These are phyloP conservation scores for Rosa hybrid DNA, from an alignment of 331 rosid species.

Conservation along the genomic window DNA sequence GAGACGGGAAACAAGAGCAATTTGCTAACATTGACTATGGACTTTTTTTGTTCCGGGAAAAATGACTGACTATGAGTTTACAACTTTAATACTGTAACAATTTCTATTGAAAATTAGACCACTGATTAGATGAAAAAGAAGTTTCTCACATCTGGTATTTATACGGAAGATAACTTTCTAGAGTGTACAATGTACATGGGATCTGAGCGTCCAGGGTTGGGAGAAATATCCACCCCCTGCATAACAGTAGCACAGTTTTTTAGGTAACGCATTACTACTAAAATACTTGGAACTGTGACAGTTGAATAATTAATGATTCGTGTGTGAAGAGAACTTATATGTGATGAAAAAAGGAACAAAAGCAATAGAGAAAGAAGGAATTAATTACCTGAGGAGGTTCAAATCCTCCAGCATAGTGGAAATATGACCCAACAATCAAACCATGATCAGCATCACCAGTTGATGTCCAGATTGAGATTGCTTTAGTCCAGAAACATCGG, in stretches of 20 bases:
- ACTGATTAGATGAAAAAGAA: slow-evolving; percentile 14
- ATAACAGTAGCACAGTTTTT: slow-evolving; percentile 11
- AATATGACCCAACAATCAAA: slow-evolving; percentile 71
- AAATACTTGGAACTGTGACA: not conserved
- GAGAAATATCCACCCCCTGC: slow-evolving; percentile 75
- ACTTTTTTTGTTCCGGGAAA: not conserved
- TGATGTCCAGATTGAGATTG: slow-evolving; percentile 81
- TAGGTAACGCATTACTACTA: not conserved
- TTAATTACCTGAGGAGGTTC: slow-evolving; percentile 69
- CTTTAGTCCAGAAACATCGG: slow-evolving; percentile 74
- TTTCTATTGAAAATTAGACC: not conserved
- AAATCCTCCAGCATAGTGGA: slow-evolving; percentile 75
- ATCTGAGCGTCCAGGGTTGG: slow-evolving; percentile 76
- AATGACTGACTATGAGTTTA: not conserved
- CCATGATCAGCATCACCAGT: slow-evolving; percentile 73
- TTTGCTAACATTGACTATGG: not conserved
- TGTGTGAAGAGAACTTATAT: not conserved
- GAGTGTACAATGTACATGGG: slow-evolving; percentile 70
- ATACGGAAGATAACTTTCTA: slow-evolving; percentile 47
- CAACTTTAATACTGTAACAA: not conserved
- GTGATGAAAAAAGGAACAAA: not conserved
- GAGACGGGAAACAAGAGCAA: not conserved
- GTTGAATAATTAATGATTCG: not conserved
- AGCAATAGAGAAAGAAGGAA: not conserved
- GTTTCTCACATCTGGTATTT: not conserved